Evolutionary conservation across 2,329 filamentous ascomycete genomes (phyloP).

Genomic region (Cephalotrichum gorgonifer): DNA sequence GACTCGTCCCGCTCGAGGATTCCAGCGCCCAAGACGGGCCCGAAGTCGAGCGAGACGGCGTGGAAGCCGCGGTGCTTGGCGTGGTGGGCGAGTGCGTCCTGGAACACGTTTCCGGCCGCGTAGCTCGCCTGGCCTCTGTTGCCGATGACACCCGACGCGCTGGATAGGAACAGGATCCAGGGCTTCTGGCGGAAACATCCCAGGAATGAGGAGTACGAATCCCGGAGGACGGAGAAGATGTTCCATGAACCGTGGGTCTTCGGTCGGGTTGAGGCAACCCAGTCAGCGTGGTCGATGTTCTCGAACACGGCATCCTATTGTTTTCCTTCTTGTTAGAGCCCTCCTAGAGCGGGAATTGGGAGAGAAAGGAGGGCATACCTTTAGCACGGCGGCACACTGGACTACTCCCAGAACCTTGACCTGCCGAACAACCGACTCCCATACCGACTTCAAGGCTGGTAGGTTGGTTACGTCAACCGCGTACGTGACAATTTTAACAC

Average conservation of each 20-base stretch:
- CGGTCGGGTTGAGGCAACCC: conserved; percentile 18
- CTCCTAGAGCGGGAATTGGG: neutral
- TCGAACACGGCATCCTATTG: conserved; percentile 17
- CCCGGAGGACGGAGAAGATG: conserved; percentile 19
- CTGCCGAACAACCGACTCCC: conserved; percentile 12
- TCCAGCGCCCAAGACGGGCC: conserved; percentile 36
- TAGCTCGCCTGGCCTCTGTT: conserved; percentile 50
- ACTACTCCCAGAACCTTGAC: conserved; percentile 20
- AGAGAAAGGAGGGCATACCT: conserved; percentile 8
- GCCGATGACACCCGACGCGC: conserved; percentile 34
- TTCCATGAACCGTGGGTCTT: conserved; percentile 31
- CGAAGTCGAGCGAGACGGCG: conserved; percentile 40
- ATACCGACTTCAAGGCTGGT: conserved; percentile 13
- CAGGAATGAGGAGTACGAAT: conserved; percentile 25
- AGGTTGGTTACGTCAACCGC: conserved; percentile 32
- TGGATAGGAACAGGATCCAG: conserved; percentile 12
- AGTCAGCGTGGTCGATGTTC: conserved; percentile 24
- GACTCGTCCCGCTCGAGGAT: conserved; percentile 33
- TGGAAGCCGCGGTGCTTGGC: conserved; percentile 24
- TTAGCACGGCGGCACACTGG: conserved; percentile 25
- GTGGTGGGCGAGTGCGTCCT: conserved; percentile 34
- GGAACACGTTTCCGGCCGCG: conserved; percentile 41
- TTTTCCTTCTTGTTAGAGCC: neutral
- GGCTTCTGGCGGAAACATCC: neutral
- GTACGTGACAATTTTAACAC: conserved; percentile 22